Conservation (phyloP, 2,329 filamentous ascomycete species). For the Pseudogymnoascus sp. region DNA sequence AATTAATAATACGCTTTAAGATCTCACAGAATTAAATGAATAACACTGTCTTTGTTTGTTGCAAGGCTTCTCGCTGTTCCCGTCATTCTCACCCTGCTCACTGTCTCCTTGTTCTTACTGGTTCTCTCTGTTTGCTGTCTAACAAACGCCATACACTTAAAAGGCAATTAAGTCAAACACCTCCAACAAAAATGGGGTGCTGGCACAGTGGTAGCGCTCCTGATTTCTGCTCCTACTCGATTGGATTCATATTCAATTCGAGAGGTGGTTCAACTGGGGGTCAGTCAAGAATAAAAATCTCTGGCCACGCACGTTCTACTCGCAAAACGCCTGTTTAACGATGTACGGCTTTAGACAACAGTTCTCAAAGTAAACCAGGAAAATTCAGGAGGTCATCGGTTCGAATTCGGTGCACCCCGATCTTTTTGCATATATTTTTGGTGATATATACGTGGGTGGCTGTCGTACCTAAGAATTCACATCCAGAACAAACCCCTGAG, state of each 20-base stretch:
- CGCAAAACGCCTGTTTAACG: background rate
- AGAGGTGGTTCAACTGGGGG: background rate
- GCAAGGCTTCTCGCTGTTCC: background rate
- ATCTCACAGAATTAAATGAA: background rate
- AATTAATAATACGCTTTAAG: background rate
- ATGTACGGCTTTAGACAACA: background rate
- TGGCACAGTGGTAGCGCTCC: background rate
- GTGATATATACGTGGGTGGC: background rate
- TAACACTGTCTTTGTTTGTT: background rate
- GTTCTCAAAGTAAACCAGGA: background rate
- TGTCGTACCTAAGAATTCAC: background rate
- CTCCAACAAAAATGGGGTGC: background rate
- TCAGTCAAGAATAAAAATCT: background rate
- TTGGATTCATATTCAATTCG: background rate
- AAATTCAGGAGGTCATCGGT: background rate
- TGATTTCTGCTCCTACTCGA: background rate
- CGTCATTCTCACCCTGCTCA: background rate
- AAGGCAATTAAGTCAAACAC: background rate
- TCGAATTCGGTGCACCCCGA: background rate
- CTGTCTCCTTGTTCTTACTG: background rate
- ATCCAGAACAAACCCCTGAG: background rate
- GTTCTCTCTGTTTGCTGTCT: background rate
- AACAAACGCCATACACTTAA: background rate
- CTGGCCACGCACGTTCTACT: background rate
- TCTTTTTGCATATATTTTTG: slow-evolving; percentile 6